Evolutionary conservation across 805 yeast genomes (phyloP).

Genomic region (Pichia nanzhaoensis): DNA sequence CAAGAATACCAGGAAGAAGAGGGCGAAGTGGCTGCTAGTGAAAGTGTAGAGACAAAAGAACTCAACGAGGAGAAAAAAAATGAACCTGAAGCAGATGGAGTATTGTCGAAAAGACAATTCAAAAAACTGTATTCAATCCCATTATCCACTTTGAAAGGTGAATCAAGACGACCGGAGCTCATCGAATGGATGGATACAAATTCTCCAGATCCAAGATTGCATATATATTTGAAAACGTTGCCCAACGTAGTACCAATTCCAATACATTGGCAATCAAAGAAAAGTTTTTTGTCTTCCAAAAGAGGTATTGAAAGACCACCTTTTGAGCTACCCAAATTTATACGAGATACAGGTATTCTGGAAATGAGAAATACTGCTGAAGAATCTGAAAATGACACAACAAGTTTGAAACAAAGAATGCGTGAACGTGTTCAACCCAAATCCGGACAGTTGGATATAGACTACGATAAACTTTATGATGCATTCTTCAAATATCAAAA

Average conservation of each 20-base stretch:
- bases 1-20: conserved; percentile 15
- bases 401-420: conserved; percentile 61
- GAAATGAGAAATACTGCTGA: conserved; percentile 67
- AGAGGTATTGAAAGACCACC: conserved; percentile 63
- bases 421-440: conserved; percentile 87
- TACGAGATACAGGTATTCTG: conserved; percentile 75
- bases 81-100: conserved; percentile 7
- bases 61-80: background rate
- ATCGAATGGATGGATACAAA: conserved; percentile 88
- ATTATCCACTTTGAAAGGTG: conserved; percentile 59
- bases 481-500: conserved; percentile 82
- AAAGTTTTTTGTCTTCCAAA: conserved; percentile 63
- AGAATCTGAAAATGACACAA: conserved; percentile 35
- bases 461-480: conserved; percentile 71
- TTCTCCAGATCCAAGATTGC: conserved; percentile 67
- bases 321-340: conserved; percentile 71
- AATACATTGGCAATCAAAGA: conserved; percentile 71
- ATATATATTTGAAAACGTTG: conserved; percentile 55
- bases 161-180: conserved; percentile 51
- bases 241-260: conserved; percentile 76
- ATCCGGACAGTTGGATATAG: conserved; percentile 79
- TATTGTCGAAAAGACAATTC: conserved; percentile 43
- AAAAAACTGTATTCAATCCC: conserved; percentile 52
- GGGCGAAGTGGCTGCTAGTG: conserved; percentile 11
- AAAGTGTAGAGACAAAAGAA: background rate